Base-by-base conservation (phyloP, 1,284 basidiomycete genomes). In the Cryptococcus sp. region DNA sequence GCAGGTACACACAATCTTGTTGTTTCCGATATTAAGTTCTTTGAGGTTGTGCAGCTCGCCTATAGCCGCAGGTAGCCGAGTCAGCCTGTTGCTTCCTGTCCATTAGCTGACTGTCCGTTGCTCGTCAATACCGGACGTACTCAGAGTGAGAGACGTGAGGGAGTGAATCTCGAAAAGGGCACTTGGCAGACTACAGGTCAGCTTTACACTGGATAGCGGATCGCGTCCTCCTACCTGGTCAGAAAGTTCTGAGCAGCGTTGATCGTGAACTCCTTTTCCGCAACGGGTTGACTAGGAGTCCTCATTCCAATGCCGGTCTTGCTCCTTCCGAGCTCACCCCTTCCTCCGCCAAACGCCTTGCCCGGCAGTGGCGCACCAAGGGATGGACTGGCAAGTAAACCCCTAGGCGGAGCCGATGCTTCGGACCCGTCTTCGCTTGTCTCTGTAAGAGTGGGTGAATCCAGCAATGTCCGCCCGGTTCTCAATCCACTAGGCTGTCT, bases 21-120 rank as follows among this genome's bases (percentile, higher is more conserved):
- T 76, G 50, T 63, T 63, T 25, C 69, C 63, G 32, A 76, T 71
- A 48, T 72, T 75, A 19, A 76, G 61, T 46, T 70, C 69, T 45
- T 64, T 67, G 22, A 76, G 55, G 40, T 72, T 58, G 9, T 49
- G 39, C 5, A 76, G 58, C 18, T 65, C 60, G 1, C 72, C 72
- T 37, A 76, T 72, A 2, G 73, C 73, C 3, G 74, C 69, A 0
- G 75, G 75, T 0, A 76, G 49, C 0, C 56, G 46, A 0, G 50
- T 62, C 11, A 76, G 48, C 16, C 64, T 50, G 45, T 76, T 76
- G 23, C 60, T 55, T 1, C 66, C 72, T 72, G 56, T n/a, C 9
- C 16, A 37, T 25, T n/a, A 3, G 32, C 21, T 32, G 31, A 18
- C 41, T 23, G 41, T 21, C n/a, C 19, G 4, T 19, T 23, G 16